phyloP scores from a whole-genome alignment of 2,329 filamentous ascomycete genomes.

The Colletotrichum simmondsii region DNA sequence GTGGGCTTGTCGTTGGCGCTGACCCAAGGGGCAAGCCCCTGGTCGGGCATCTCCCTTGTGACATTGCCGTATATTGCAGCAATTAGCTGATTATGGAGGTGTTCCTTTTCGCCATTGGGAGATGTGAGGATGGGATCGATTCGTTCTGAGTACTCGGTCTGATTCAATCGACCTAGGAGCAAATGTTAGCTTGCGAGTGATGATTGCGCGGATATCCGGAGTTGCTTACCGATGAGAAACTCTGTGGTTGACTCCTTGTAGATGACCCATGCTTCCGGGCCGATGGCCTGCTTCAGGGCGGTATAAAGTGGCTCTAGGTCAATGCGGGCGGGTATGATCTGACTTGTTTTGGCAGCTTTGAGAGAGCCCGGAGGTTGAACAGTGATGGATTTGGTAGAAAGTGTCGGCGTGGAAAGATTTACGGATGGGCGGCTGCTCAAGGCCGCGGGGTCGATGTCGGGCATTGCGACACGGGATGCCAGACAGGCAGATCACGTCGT shows the following conservation, averaged over 20 bases:
- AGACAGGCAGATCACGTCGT: slow-evolving; percentile 32
- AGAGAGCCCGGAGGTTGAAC: slow-evolving; percentile 59
- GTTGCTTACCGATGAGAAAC: slow-evolving; percentile 68
- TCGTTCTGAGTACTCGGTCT: slow-evolving; percentile 67
- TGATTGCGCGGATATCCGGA: neutral
- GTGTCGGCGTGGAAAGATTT: slow-evolving; percentile 67
- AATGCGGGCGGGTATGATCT: slow-evolving; percentile 73
- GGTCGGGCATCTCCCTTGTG: slow-evolving; percentile 75
- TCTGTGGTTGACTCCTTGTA: slow-evolving; percentile 73
- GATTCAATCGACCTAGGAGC: slow-evolving; percentile 68
- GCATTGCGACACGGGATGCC: slow-evolving; percentile 57
- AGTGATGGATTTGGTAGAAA: slow-evolving; percentile 68
- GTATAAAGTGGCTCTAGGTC: slow-evolving; percentile 75
- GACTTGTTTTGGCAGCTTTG: slow-evolving; percentile 68
- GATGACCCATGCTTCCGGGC: slow-evolving; percentile 69
- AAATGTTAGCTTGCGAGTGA: neutral
- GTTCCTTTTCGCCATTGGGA: slow-evolving; percentile 67
- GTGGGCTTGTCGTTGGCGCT: slow-evolving; percentile 76
- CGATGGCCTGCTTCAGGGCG: slow-evolving; percentile 68
- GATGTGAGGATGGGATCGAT: slow-evolving; percentile 71
- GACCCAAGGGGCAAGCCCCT: slow-evolving; percentile 76
- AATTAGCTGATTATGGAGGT: slow-evolving; percentile 76
- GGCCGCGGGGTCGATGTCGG: slow-evolving; percentile 77
- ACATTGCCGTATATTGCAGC: slow-evolving; percentile 76
- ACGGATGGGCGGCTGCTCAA: slow-evolving; percentile 72